Percentiles rank a stretch among this genome's conserved stretches.
phyloP scores from a whole-genome alignment of 140 eudicot species.

The Stevia rebaudiana region DNA sequence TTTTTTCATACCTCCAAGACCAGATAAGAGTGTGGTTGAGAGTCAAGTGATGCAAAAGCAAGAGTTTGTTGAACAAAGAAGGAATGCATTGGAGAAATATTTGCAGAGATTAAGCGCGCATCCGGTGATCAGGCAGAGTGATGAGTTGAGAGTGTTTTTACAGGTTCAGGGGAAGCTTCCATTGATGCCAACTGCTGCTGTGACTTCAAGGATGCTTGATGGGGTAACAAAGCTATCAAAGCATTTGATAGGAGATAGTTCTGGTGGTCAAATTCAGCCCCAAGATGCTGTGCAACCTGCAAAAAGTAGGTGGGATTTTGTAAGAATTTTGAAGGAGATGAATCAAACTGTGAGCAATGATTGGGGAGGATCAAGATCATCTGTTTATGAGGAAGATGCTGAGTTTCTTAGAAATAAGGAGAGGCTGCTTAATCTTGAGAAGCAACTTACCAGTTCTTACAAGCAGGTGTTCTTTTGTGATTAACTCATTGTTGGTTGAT shows the following conservation, averaged over 20 bases:
- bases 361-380: constrained; percentile 56
- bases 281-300: constrained; percentile 78
- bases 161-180: constrained; percentile 77
- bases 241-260: constrained; percentile 67
- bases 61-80: constrained; percentile 81
- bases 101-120: constrained; percentile 56
- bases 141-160: constrained; percentile 86
- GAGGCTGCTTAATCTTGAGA: constrained; percentile 54
- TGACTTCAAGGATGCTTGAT: constrained; percentile 74
- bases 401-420: constrained; percentile 68
- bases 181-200: constrained; percentile 46
- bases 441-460: constrained; percentile 56
- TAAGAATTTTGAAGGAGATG: constrained; percentile 77
- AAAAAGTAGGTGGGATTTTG: constrained; percentile 75
- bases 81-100: constrained; percentile 73
- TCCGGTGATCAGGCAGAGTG: constrained; percentile 69
- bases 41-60: constrained; percentile 89
- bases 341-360: constrained; percentile 68
- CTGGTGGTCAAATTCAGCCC: constrained; percentile 34
- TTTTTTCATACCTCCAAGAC: constrained; percentile 66
- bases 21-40: constrained; percentile 83
- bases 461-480: constrained; percentile 45
- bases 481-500: background rate
- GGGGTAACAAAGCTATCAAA: constrained; percentile 74
- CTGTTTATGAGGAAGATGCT: constrained; percentile 61